Base-by-base conservation (phyloP, 2,329 filamentous ascomycete species). In the Cladosporium sp. region DNA sequence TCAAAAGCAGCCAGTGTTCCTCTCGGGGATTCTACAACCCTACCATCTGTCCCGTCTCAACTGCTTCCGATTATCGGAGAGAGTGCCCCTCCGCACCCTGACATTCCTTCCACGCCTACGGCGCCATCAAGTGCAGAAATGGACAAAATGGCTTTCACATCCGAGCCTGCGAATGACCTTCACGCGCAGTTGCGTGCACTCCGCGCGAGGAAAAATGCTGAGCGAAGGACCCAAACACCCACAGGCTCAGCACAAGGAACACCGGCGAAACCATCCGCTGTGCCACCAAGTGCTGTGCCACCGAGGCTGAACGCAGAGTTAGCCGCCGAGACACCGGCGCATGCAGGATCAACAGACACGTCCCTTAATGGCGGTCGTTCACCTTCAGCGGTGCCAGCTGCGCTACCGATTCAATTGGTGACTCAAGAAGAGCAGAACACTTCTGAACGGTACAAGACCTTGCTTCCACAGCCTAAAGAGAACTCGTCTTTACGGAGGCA, bases 381-480 rank as follows among this genome's bases (percentile, higher is more conserved):
- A 4, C 66, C 66, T 7, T 69, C 65, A 3, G 58, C 58, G 8
- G 57, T 69, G 5, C 65, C 66, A 15, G 62, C 64, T 18, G 56
- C 59, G 1, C 58, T 62, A 44, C 56, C 60, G 3, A 32, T 56
- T 1, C 56, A 58, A 0, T 51, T 42, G 2, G 55, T 61, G 8
- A 63, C 64, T 1, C 55, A 55, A 38, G 64, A 68, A 32, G 64
- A 68, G 37, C 61, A 63, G 59, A 64, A 59, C 20, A 65, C 64
- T 1, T 65, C 64, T 9, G 66, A 64, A 41, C 58, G 64, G 17
- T 68, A 65, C 41, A 58, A 62, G 41, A 67, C 65, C 4, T 53
- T 68, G 1, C 24, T 68, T 1, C 66, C 66, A 22, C 51, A 49
- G 17, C 48, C 48, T 4, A 51, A 39, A 12, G 42, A 51, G 18